phyloP scores from a whole-genome alignment of 2,329 filamentous ascomycete species.

The Pochonia chlamydosporia region DNA sequence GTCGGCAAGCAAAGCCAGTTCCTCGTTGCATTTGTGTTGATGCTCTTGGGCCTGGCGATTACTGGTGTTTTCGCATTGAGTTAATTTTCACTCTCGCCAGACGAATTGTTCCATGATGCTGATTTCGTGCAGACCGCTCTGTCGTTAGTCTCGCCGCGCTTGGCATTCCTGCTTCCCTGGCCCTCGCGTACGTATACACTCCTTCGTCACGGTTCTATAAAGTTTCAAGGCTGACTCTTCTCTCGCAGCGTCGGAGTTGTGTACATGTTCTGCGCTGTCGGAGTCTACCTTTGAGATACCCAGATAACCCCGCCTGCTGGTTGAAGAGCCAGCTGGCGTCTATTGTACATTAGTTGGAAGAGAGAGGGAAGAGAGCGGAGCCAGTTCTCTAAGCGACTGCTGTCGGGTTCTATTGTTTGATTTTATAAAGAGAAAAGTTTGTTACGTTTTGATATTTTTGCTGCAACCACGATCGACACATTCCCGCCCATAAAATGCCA shows the following conservation, averaged over 20 bases:
- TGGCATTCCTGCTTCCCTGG: conserved; percentile 80
- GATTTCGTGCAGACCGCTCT: conserved; percentile 63
- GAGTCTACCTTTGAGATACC: conserved; percentile 86
- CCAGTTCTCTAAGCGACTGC: conserved; percentile 22
- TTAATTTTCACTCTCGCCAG: conserved; percentile 36
- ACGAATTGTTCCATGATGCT: background rate
- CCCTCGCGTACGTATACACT: conserved; percentile 68
- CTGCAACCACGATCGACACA: conserved; percentile 2
- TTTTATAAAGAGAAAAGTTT: conserved; percentile 5
- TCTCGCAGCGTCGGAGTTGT: conserved; percentile 78
- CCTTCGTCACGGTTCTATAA: background rate
- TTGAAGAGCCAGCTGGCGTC: conserved; percentile 16
- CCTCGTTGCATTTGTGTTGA: conserved; percentile 68
- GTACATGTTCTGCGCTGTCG: conserved; percentile 98
- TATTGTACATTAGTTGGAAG: conserved; percentile 32
- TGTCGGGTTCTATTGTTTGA: conserved; percentile 15
- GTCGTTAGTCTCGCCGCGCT: conserved; percentile 69
- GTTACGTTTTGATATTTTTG: background rate
- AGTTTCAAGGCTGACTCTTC: background rate
- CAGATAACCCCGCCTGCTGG: conserved; percentile 15
- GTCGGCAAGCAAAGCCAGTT: conserved; percentile 83
- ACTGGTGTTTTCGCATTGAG: conserved; percentile 89
- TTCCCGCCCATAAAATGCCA: conserved; percentile 18
- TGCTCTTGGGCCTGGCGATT: conserved; percentile 66
- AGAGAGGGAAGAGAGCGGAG: conserved; percentile 19